Evolutionary conservation across 768 basidiomycete genomes (phyloP), one percentile per base, ranked within the genome.

Genomic region (Tremella fuciformis): DNA sequence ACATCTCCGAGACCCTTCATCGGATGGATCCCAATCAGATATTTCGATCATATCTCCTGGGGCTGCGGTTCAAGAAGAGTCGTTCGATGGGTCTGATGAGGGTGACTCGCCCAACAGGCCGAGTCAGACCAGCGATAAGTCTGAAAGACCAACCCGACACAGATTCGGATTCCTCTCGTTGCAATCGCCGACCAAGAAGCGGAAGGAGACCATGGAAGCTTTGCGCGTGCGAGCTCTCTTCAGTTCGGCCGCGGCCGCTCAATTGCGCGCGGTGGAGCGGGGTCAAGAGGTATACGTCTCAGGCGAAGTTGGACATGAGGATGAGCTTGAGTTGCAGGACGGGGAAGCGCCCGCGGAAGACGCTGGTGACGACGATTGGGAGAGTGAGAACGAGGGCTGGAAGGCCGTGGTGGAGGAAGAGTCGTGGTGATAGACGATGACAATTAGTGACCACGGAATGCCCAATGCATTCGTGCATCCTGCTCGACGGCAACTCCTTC

Each of bases 361-460:
- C 8, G 56, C 34, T 34, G 64, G 44, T 21, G 69, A 71, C 39
- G 69, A 71, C 55, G 70, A 71, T 61, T 71, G 70, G 70, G 70
- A 71, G 41, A 62, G 58, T 29, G 71, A 72, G 56, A 55, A 60
- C 55, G 71, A 72, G 42, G 71, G 71, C 13, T 72, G 71, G 71
- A 69, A 69, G 44, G 41, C 65, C 18, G 57, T 58, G 24, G 53
- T 37, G 46, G 50, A 41, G 42, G 66, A 51, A 13, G 64, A 65
- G 29, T 11, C 4, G 29, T 34, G 29, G 29, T 34, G 29, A 34
- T 34, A 34, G 29, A 6, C 6, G 29, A 34, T 34, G 29, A 4
- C 4, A 4, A 34, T 34, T 34, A 6, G 29, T 34, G 11, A 11
- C 29, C 29, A 6, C 29, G 11, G 11, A 11, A 34, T 4, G 29